Conservation (phyloP, 192 early-diverging fungal genomes). For the Coemansia biformis region DNA sequence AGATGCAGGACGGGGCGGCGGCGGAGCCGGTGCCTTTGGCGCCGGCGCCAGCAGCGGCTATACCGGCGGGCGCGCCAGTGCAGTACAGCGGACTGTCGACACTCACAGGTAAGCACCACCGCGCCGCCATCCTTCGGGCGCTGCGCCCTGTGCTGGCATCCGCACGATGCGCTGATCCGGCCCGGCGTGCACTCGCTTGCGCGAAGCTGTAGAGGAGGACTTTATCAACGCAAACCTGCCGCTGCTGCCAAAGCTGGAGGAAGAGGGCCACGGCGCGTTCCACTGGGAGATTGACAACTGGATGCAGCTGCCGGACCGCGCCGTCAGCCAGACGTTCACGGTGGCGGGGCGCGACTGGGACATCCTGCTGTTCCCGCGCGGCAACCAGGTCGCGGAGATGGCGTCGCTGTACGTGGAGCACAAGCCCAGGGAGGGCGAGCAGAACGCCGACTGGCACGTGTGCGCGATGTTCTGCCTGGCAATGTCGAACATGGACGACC, state of each 20-base stretch:
- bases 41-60: not conserved
- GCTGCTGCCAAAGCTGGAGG: constrained; percentile 15
- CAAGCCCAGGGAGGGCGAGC: constrained; percentile 58
- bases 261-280: constrained; percentile 29
- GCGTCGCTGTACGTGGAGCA: constrained; percentile 85
- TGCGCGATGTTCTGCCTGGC: constrained; percentile 79
- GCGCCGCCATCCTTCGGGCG: no score
- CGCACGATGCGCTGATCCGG: no score
- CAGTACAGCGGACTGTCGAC: constrained; percentile 11
- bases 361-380: constrained; percentile 83
- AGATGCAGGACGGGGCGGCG: not conserved
- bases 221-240: constrained; percentile 16
- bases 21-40: constrained; percentile 4
- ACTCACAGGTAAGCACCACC: constrained; percentile 6
- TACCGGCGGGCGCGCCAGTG: not conserved
- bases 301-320: constrained; percentile 24
- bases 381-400: constrained; percentile 66
- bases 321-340: constrained; percentile 32
- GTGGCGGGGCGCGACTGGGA: constrained; percentile 57
- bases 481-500: constrained; percentile 69
- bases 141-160: no score
- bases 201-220: constrained; percentile 23
- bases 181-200: no score
- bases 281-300: constrained; percentile 47
- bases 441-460: constrained; percentile 58